Percentiles rank a stretch among this genome's conserved stretches.
phyloP scores from a whole-genome alignment of 164 flowering plant genomes.

The Platanus orientalis region DNA sequence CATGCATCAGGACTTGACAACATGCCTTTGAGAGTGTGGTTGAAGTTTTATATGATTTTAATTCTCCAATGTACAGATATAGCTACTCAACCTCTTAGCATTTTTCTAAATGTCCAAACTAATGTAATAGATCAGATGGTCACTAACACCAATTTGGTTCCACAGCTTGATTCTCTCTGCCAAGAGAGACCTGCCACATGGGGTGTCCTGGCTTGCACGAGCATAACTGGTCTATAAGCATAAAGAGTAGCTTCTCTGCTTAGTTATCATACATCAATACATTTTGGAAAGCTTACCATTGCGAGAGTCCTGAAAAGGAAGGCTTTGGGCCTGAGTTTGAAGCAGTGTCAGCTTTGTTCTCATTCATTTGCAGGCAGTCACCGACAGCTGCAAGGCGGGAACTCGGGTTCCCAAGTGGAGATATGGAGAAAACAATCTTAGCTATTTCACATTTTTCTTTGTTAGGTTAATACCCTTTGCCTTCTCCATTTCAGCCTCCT shows the following conservation, averaged over 20 bases:
- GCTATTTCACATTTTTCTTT: conserved; percentile 38
- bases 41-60: no score
- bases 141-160: not conserved
- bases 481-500: conserved; percentile 88
- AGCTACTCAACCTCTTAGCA: not conserved
- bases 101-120: conserved; percentile 1
- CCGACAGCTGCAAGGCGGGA: not conserved
- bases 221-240: conserved; percentile 11
- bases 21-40: no score
- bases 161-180: not conserved
- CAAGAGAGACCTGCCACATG: not conserved
- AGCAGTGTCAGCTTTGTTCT: conserved; percentile 10
- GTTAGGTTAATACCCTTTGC: conserved; percentile 53
- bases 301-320: conserved; percentile 8
- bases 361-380: not conserved
- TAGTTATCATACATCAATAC: conserved; percentile 11
- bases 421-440: not conserved
- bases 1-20: no score
- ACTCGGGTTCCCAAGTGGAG: conserved; percentile 9
- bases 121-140: no score
- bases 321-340: conserved; percentile 5
- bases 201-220: not conserved
- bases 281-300: conserved; percentile 15
- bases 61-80: not conserved
- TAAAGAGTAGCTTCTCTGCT: conserved; percentile 9